Evolutionary conservation across 2,329 filamentous ascomycete species (phyloP), one percentile per base, ranked within the genome.

Genomic region (Nigrograna mackinnonii): DNA sequence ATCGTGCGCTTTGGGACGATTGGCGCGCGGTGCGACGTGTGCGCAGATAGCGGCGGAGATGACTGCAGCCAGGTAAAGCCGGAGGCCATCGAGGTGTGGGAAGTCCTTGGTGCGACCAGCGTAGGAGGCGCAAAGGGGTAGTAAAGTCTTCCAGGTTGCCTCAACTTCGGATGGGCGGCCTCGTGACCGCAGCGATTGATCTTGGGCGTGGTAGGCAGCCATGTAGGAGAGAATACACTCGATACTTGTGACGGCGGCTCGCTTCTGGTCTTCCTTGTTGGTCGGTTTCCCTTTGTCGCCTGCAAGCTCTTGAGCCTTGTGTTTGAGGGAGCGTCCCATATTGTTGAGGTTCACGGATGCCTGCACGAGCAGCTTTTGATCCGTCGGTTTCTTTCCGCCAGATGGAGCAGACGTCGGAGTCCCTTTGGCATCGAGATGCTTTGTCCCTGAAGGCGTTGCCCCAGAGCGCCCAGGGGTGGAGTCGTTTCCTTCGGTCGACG

Each of bases 241-340:
- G n/a, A 76, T 37, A 21, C 67, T 62, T 35, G 67, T 70, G 22
- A 73, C 62, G 4, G 74, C 73, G 3, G 58, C 64, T 6, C 59
- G 61, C 49, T 69, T 67, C 32, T 60, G 54, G 19, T 71, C 67
- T 16, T 60, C 53, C 26, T 66, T 61, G 2, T 41, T 60, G 22
- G 56, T 37, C 22, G 59, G 55, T 9, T 49, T 54, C 35, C 51
- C 47, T 16, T 55, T 55, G 6, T 58, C 54, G 1, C 34, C 50
- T 30, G 64, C 54, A 38, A 72, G 62, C 39, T 67, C 68, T 30
- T 68, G 62, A 2, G 67, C 66, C 36, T 72, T 67, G 39, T 76
- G 72, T 56, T 77, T 77, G n/a, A 77, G 57, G 2, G 69, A 63
- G 6, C 71, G 68, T 7, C 73, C 74, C 39, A 73, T 62, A 3